Percentiles rank a stretch among this genome's conserved stretches.
Evolutionary conservation across 202 grass and related monocot species (phyloP).

Genomic region (Musa balbisiana): DNA sequence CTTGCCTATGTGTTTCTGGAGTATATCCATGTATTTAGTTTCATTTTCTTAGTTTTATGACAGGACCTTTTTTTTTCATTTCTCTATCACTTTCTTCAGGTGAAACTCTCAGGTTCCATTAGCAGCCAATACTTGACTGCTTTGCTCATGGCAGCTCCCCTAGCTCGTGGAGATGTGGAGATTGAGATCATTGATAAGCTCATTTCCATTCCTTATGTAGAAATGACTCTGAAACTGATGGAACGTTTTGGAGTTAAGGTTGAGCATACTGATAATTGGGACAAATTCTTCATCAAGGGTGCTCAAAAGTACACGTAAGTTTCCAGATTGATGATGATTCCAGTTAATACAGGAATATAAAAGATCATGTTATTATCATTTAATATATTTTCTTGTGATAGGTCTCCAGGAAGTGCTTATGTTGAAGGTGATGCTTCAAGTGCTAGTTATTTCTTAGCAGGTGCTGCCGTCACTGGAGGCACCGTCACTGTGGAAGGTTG

Average conservation of each 20-base stretch:
- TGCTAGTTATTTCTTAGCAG: slow-evolving; percentile 98
- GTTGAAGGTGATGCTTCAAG: slow-evolving; percentile 99
- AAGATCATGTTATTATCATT: slow-evolving; percentile 7
- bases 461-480: slow-evolving; percentile 90
- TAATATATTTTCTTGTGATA: slow-evolving; percentile 20
- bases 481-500: slow-evolving; percentile 93
- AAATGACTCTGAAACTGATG: slow-evolving; percentile 98
- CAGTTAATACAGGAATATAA: neutral
- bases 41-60: neutral
- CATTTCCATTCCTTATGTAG: slow-evolving; percentile 93
- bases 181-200: slow-evolving; percentile 99
- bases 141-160: slow-evolving; percentile 93
- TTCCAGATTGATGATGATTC: neutral
- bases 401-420: slow-evolving; percentile 75
- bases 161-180: slow-evolving; percentile 85
- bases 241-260: slow-evolving; percentile 75
- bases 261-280: slow-evolving; percentile 90
- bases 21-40: too few relatives aligned
- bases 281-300: slow-evolving; percentile 90
- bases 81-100: slow-evolving; percentile 33
- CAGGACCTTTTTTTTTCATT: too few relatives aligned
- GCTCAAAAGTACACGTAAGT: slow-evolving; percentile 82
- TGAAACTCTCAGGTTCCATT: slow-evolving; percentile 90
- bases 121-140: slow-evolving; percentile 96
- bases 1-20: too few relatives aligned